phyloP scores from a whole-genome alignment of 1,284 basidiomycete species.

The Inonotus obliquus region DNA sequence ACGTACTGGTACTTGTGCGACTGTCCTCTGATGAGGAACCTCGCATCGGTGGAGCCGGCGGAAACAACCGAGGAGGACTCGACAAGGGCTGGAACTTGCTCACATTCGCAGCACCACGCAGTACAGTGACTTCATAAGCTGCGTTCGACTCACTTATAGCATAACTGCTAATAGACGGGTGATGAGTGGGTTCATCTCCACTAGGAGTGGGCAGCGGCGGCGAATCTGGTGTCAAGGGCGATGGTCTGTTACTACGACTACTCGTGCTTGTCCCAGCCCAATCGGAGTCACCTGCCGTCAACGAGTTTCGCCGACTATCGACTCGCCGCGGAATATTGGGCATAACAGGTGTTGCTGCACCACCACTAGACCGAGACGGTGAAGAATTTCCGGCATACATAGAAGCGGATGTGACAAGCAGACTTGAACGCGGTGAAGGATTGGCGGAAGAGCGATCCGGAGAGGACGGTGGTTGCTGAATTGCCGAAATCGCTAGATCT shows the following conservation, averaged over 20 bases:
- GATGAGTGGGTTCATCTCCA: background rate
- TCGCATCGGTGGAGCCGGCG: background rate
- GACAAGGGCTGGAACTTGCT: background rate
- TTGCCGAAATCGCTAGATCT: slow-evolving; percentile 4
- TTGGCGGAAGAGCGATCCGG: background rate
- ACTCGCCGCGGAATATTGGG: background rate
- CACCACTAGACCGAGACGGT: background rate
- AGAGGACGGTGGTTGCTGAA: background rate
- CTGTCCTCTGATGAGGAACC: background rate
- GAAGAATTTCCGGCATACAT: background rate
- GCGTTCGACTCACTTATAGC: slow-evolving; percentile 1
- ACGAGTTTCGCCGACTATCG: background rate
- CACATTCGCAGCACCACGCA: background rate
- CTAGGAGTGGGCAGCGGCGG: slow-evolving; percentile 11
- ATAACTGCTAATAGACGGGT: background rate
- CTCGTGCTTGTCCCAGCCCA: background rate
- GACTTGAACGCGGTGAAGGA: background rate
- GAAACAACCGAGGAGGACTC: background rate
- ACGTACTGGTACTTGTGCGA: background rate
- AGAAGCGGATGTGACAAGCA: slow-evolving; percentile 1
- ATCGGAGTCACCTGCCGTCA: background rate
- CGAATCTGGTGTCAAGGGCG: slow-evolving; percentile 16
- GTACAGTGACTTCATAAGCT: background rate
- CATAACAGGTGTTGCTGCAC: background rate
- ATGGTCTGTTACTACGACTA: background rate